These are phyloP conservation scores for Boletus coccyginus DNA, from an alignment of 768 basidiomycete species.

Conservation along the genomic window DNA sequence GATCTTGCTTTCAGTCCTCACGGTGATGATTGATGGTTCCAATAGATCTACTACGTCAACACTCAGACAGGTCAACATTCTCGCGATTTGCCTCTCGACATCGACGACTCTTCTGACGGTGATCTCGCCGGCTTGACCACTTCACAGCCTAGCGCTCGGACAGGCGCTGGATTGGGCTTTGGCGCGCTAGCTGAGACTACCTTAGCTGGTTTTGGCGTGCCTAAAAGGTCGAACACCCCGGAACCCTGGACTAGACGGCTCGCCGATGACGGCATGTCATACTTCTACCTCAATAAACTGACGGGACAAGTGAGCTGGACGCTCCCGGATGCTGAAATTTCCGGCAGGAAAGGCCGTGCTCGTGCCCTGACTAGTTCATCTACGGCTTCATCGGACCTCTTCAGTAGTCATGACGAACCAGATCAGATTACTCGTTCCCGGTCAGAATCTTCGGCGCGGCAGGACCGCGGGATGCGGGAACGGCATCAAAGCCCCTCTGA, in stretches of 20 bases:
- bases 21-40: background rate
- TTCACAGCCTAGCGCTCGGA: slow-evolving; percentile 54
- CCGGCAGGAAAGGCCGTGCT: slow-evolving; percentile 29
- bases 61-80: slow-evolving; percentile 82
- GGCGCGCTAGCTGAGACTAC: slow-evolving; percentile 35
- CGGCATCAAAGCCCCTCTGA: slow-evolving; percentile 34
- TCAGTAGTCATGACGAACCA: slow-evolving; percentile 21
- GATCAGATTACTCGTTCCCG: slow-evolving; percentile 26
- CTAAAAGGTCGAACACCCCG: slow-evolving; percentile 57
- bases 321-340: slow-evolving; percentile 45
- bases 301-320: slow-evolving; percentile 71
- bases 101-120: slow-evolving; percentile 61
- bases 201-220: slow-evolving; percentile 58
- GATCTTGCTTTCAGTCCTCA: background rate
- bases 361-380: slow-evolving; percentile 35
- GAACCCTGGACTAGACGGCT: slow-evolving; percentile 83
- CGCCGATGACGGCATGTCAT: slow-evolving; percentile 79
- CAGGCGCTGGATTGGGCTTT: slow-evolving; percentile 51
- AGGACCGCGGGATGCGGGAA: slow-evolving; percentile 22
- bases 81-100: slow-evolving; percentile 77
- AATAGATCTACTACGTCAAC: slow-evolving; percentile 92
- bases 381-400: slow-evolving; percentile 30
- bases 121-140: slow-evolving; percentile 57
- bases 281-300: slow-evolving; percentile 73
- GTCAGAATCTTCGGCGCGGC: slow-evolving; percentile 36